Conservation (phyloP, 345 rosid genomes). For the Dovyalis caffra region DNA sequence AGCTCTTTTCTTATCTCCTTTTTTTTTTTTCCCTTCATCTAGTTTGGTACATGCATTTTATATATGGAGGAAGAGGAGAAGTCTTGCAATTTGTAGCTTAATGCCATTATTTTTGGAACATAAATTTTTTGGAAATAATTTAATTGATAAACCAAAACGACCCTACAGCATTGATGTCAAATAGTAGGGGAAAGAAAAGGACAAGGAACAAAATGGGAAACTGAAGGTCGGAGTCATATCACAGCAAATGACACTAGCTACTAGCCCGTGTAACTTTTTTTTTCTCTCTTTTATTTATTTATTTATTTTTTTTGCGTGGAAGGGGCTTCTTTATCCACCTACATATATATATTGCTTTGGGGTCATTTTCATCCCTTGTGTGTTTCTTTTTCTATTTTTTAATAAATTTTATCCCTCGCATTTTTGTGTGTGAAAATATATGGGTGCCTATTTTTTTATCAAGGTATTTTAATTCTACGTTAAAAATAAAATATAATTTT, state of each 20-base stretch:
- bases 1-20: not conserved
- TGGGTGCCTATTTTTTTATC: too few relatives aligned
- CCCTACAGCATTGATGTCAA: slow-evolving; percentile 4
- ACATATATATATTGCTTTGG: too few relatives aligned
- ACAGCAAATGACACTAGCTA: too few relatives aligned
- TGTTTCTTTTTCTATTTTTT: too few relatives aligned
- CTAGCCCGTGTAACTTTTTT: too few relatives aligned
- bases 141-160: not conserved
- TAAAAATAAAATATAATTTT: too few relatives aligned
- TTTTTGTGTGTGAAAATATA: too few relatives aligned
- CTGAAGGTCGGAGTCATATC: too few relatives aligned
- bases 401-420: too few relatives aligned
- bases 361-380: too few relatives aligned
- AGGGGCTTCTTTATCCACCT: too few relatives aligned
- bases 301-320: accelerated
- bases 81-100: not conserved
- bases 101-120: not conserved
- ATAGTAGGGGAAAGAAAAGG: not conserved
- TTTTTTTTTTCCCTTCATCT: not conserved
- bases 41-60: not conserved
- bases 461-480: too few relatives aligned
- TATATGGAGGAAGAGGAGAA: not conserved
- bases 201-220: not conserved
- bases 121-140: not conserved
- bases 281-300: not conserved